Evolutionary conservation across 2,329 filamentous ascomycete species (phyloP).

Genomic region (Fusarium keratoplasticum): DNA sequence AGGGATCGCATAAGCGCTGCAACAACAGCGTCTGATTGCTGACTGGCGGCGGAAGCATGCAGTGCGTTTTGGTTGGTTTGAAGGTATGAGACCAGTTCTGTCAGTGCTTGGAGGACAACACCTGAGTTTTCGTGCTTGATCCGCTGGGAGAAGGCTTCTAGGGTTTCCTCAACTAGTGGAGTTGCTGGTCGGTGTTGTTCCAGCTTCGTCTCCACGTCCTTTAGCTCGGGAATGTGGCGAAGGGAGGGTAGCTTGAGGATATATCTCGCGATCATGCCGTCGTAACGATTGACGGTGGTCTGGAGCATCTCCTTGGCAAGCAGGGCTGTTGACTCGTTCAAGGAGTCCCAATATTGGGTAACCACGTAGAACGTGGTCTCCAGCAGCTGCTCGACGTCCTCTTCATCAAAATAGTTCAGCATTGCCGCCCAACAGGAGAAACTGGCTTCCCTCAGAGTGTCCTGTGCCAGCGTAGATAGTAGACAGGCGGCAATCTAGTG

Average conservation of each 20-base stretch:
- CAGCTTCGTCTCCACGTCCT: constrained; percentile 75
- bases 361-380: constrained; percentile 93
- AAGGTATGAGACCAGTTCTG: constrained; percentile 81
- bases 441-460: constrained; percentile 79
- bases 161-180: constrained; percentile 63
- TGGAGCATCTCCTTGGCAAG: constrained; percentile 73
- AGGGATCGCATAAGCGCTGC: constrained; percentile 79
- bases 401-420: constrained; percentile 77
- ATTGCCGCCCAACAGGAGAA: constrained; percentile 89
- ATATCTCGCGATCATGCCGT: constrained; percentile 70
- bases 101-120: constrained; percentile 84
- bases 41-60: constrained; percentile 82
- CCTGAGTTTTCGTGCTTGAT: constrained; percentile 86
- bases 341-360: constrained; percentile 79
- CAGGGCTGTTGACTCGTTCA: constrained; percentile 71
- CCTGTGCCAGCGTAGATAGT: constrained; percentile 81
- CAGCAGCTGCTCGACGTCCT: constrained; percentile 82
- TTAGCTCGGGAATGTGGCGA: constrained; percentile 74
- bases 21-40: constrained; percentile 83
- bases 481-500: constrained; percentile 88
- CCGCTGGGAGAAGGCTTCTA: constrained; percentile 78
- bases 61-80: constrained; percentile 79
- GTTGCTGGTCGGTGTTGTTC: constrained; percentile 67
- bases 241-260: constrained; percentile 85
- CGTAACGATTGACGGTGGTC: constrained; percentile 73